Percentiles rank a stretch among this genome's conserved stretches.
Evolutionary conservation across 768 basidiomycete species (phyloP).

Genomic region (Glaciozyma martinii): DNA sequence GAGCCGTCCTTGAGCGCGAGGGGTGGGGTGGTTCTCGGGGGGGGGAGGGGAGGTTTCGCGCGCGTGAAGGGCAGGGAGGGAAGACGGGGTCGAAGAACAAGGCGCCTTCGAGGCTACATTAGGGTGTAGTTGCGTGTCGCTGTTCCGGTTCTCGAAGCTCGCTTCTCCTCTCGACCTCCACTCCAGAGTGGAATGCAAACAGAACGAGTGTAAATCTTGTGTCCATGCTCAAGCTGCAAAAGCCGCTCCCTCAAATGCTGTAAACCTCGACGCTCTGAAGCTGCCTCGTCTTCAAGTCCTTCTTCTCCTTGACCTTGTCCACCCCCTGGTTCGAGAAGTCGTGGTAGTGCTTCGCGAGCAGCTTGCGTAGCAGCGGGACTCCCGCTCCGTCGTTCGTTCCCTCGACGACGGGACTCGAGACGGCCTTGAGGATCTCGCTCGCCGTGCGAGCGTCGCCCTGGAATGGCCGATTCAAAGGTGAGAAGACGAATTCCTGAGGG

Average conservation of each 20-base stretch:
- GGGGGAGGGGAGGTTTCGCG: no score
- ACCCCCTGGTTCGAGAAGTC: not conserved
- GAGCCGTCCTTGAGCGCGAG: no score
- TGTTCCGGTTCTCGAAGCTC: no score
- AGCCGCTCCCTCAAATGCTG: not conserved
- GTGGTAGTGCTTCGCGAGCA: not conserved
- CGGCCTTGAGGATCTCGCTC: slow-evolving; percentile 44
- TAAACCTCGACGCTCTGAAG: not conserved
- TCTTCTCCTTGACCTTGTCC: not conserved
- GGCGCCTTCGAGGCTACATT: no score
- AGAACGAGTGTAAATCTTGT: slow-evolving; percentile 12
- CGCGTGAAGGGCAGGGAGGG: no score
- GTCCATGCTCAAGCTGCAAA: not conserved
- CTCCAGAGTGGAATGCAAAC: no score
- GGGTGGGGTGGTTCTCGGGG: no score
- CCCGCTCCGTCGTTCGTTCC: not conserved
- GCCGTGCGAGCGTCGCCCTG: slow-evolving; percentile 54
- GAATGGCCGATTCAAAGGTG: slow-evolving; percentile 58
- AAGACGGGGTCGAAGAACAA: no score
- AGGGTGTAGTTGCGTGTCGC: no score
- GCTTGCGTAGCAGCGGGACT: not conserved
- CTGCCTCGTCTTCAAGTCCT: not conserved
- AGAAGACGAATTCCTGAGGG: slow-evolving; percentile 52
- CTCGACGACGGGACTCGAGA: not conserved
- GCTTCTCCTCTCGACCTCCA: no score